Evolutionary conservation across 805 yeast species (phyloP), one percentile per base, ranked within the genome.

Genomic region (Kluyveromyces lactis): DNA sequence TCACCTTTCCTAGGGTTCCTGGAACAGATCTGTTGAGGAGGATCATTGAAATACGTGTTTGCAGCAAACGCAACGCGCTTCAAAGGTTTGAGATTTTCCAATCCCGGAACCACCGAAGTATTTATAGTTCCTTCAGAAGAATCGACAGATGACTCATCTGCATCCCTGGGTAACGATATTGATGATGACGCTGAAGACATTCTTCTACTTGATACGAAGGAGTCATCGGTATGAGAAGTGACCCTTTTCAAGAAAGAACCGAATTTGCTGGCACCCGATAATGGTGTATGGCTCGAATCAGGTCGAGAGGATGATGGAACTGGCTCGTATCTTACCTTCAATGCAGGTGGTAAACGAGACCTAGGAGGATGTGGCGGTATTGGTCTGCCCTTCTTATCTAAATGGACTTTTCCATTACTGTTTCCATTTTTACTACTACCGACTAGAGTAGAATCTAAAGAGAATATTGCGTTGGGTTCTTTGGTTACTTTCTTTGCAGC

Each of bases 11-110:
- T 65, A 12, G 95, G 95, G 43, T 66, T 69, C 50, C 87, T 65
- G 2, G 89, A 78, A 8, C 95, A 94, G 35, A 86, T 86, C 52
- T 86, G 95, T 53, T 86, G 95, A 0, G 94, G 94, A 2, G 95
- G 95, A 57, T 89, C 96, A 45, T 73, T 72, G 26, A 72, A 74
- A 52, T 86, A 78, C 12, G 85, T 81, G 26, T 82, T 82, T 4
- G 82, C 68, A 2, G 87, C 86, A 63, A 89, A 89, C 0, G 81
- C 71, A 4, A 86, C 95, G 47, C 85, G 69, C 45, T 75, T 73
- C 55, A 85, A 44, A 5, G 57, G 52, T 38, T 62, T 62, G 1
- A 67, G 32, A 26, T 72, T 41, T 34, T 66, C 71, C 33, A 68
- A 44, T 0, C 74, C 74, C 2, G 74, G 74, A 9, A 58, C 39